Base-by-base conservation (phyloP, 208 protist species). In the Jaenimonas drosophilae region DNA sequence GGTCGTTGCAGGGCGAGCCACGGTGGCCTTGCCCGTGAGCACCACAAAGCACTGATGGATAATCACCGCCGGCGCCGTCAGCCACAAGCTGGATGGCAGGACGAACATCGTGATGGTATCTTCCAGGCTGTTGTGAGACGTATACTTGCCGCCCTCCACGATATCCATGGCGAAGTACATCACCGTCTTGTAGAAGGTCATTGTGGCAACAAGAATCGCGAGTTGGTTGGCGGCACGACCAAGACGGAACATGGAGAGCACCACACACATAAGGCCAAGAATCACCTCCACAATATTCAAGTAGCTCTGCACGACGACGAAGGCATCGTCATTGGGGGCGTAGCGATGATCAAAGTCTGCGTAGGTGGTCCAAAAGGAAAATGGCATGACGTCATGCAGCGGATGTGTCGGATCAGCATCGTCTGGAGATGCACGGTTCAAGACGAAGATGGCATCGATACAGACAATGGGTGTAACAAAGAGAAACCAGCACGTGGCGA, bases 181-280 rank as follows among this genome's bases (percentile, higher is more conserved):
- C 11, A 88, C 37, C 20, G 78, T 92, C 62, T 88, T 92, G 66
- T 80, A 83, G 9, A 88, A 25, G 2, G 83, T 92, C 81, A 90
- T 90, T 21, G 68, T 44, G 32, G 47, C 51, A 1, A 80, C 68
- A 6, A 71, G 19, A 6, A 84, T 40, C 1, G 59, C 59, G n/a
- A 84, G 34, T 51, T 76, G 68, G 23, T 82, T 31, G n/a, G 68
- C 58, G 3, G 26, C 4, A 42, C 46, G 39, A n/a, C 42, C 24
- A 1, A 42, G 23, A 27, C 40, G 28, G 4, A 30, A 40, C 1
- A 64, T 6, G 2, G 58, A 27, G 4, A 84, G 51, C 9, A 76
- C 0, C 1, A 81, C 46, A 9, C 59, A 63, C 7, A 68, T 16
- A 4, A 88, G 31, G 3, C 75, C 76, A 37, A 92, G 47, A 3